Percentiles rank a stretch among this genome's conserved stretches.
These are phyloP conservation scores for Neurospora hispaniola DNA, from an alignment of 495 filamentous ascomycete genomes.

Conservation along the genomic window DNA sequence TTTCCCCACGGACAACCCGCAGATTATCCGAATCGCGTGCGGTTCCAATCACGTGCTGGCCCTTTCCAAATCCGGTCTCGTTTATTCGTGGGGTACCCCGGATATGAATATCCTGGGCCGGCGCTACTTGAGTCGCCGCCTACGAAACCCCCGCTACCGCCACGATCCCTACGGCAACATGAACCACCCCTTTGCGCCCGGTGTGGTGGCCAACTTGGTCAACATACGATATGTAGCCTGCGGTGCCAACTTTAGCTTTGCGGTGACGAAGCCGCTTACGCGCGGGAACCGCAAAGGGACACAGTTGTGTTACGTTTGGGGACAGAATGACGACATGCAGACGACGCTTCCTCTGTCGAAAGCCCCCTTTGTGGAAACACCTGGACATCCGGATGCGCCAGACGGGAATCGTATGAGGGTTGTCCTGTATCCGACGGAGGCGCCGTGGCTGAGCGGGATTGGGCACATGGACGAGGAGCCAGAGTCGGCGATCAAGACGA, in stretches of 20 bases:
- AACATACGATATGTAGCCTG: constrained; percentile 42
- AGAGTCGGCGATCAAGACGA: constrained; percentile 20
- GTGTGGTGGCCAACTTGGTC: constrained; percentile 51
- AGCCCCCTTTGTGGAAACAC: constrained; percentile 42
- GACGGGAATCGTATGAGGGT: neutral
- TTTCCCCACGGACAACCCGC: constrained; percentile 17
- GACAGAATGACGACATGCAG: constrained; percentile 72
- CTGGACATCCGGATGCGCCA: neutral
- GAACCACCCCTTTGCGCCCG: constrained; percentile 10
- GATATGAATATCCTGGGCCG: constrained; percentile 62
- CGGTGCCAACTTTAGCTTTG: constrained; percentile 61
- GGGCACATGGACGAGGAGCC: constrained; percentile 47
- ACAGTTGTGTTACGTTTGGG: constrained; percentile 71
- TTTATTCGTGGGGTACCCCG: constrained; percentile 60
- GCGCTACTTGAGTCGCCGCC: constrained; percentile 33
- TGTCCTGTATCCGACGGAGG: constrained; percentile 35
- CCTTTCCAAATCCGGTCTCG: constrained; percentile 45
- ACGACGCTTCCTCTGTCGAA: constrained; percentile 52
- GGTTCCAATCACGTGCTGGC: constrained; percentile 62
- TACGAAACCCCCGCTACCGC: constrained; percentile 25
- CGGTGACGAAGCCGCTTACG: constrained; percentile 34
- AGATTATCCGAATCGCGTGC: constrained; percentile 44
- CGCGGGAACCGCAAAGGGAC: constrained; percentile 27
- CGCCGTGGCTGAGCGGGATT: constrained; percentile 56
- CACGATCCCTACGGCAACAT: constrained; percentile 43